These are phyloP conservation scores for Saturnispora hagleri DNA, from an alignment of 805 yeast genomes.

Conservation along the genomic window DNA sequence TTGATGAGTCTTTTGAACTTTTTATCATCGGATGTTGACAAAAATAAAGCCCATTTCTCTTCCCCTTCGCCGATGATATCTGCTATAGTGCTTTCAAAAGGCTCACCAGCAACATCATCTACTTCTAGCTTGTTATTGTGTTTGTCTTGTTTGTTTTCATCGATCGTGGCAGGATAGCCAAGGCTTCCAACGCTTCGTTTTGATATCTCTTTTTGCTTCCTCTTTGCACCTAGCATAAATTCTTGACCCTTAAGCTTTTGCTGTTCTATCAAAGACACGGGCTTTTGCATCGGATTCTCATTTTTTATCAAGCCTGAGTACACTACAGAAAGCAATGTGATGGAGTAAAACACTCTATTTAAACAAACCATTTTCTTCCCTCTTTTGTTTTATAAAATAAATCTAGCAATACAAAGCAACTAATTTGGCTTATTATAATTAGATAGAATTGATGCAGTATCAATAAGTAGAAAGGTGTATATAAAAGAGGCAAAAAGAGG, in stretches of 20 bases:
- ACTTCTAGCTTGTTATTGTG: conserved; percentile 15
- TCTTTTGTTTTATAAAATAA: neutral
- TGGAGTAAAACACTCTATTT: neutral
- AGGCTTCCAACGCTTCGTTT: neutral
- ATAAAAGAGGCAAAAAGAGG: neutral
- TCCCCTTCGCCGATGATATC: conserved; percentile 19
- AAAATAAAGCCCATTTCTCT: conserved; percentile 21
- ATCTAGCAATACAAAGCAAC: neutral
- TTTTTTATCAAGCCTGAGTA: neutral
- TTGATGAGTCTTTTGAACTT: conserved; percentile 21
- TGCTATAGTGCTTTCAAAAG: conserved; percentile 17
- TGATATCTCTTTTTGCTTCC: conserved; percentile 1
- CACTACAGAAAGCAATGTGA: neutral
- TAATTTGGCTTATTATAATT: neutral
- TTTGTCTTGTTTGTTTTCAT: conserved; percentile 9
- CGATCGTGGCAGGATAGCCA: neutral
- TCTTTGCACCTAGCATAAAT: conserved; percentile 17
- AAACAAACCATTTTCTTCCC: neutral
- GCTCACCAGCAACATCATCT: conserved; percentile 20
- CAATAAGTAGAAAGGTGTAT: neutral
- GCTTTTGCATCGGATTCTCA: neutral
- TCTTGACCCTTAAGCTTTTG: conserved; percentile 4
- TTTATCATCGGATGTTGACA: conserved; percentile 21
- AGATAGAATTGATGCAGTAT: neutral
- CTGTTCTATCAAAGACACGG: neutral